Percentiles rank a stretch among this genome's conserved stretches.
phyloP scores from a whole-genome alignment of 2,329 filamentous ascomycete species.

The Colletotrichum plurivorum region DNA sequence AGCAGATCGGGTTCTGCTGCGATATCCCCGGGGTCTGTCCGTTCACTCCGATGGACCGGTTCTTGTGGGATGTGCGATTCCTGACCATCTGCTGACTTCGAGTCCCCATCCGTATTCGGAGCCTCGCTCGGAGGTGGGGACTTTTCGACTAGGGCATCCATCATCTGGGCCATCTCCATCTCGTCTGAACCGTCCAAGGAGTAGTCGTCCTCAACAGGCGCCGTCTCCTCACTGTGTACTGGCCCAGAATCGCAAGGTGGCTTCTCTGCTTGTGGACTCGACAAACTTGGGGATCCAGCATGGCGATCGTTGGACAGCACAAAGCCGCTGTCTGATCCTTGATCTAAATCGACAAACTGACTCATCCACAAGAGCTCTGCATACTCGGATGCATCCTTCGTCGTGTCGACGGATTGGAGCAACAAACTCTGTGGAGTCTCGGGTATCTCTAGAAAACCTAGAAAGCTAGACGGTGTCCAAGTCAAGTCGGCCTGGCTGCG shows the following conservation, averaged over 20 bases:
- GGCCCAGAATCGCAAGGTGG: neutral
- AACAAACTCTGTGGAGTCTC: neutral
- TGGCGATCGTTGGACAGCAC: neutral
- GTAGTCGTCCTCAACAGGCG: conserved; percentile 3
- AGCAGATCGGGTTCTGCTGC: conserved; percentile 46
- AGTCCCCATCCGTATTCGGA: neutral
- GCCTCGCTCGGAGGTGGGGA: neutral
- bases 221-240: neutral
- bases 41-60: neutral
- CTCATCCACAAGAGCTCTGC: conserved; percentile 22
- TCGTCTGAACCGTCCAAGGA: conserved; percentile 15
- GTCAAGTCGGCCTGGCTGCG: neutral
- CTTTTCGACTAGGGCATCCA: neutral
- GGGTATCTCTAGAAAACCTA: neutral
- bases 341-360: conserved; percentile 19
- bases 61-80: neutral
- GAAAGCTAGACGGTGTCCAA: neutral
- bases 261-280: neutral
- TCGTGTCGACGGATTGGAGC: neutral
- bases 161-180: conserved; percentile 13
- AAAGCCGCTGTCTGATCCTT: neutral
- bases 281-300: neutral
- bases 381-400: neutral
- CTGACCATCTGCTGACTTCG: neutral
- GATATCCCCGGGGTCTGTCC: neutral